A percentile compares a stretch with the other conserved stretches of the same genome.
These are phyloP conservation scores for Colletotrichum spaethianum DNA, from an alignment of 2,329 filamentous ascomycete genomes.

Conservation along the genomic window DNA sequence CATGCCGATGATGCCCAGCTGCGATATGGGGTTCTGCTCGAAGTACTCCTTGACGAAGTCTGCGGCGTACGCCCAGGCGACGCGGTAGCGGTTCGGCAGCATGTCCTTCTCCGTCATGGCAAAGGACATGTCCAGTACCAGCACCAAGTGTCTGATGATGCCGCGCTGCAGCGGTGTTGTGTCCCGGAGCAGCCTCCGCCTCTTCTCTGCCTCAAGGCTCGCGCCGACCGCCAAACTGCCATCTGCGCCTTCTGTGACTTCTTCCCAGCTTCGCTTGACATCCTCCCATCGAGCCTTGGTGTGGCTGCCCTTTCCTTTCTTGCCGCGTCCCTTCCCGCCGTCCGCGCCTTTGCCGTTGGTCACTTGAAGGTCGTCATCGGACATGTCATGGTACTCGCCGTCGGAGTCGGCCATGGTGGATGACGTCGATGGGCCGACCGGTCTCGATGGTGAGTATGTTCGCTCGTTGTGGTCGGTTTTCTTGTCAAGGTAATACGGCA, in stretches of 20 bases:
- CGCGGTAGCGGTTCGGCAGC: constrained; percentile 86
- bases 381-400: constrained; percentile 77
- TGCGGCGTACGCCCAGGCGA: constrained; percentile 85
- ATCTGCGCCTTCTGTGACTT: constrained; percentile 83
- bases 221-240: constrained; percentile 84
- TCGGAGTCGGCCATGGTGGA: constrained; percentile 78
- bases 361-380: constrained; percentile 74
- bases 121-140: constrained; percentile 92
- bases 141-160: constrained; percentile 95
- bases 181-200: constrained; percentile 85
- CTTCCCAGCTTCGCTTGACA: constrained; percentile 79
- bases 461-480: neutral
- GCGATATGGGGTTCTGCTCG: constrained; percentile 98
- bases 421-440: constrained; percentile 8
- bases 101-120: constrained; percentile 97
- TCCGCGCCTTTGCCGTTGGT: constrained; percentile 45
- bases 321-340: constrained; percentile 41
- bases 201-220: constrained; percentile 85
- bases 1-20: constrained; percentile 94
- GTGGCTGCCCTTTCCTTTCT: constrained; percentile 50
- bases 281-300: constrained; percentile 75
- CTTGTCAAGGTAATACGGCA: neutral
- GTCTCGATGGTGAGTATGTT: neutral
- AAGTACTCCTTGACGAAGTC: constrained; percentile 96
- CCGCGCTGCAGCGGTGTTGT: constrained; percentile 96